Evolutionary conservation across 106 monocot genomes (phyloP), one percentile per base, ranked within the genome.

Genomic region (Alisma plantagoaquatica): DNA sequence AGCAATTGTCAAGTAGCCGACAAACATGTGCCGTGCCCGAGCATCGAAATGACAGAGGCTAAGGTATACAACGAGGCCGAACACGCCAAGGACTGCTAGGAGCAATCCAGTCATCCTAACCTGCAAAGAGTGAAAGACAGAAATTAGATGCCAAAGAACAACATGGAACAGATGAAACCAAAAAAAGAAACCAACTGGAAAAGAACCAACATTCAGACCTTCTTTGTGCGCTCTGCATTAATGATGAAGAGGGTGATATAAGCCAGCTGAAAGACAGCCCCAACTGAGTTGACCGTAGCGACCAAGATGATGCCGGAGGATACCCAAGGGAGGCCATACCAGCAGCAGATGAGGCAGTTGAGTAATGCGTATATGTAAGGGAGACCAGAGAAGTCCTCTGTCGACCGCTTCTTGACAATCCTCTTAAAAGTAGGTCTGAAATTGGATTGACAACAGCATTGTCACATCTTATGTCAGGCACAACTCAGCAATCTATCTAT

Each of bases 371-470:
- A 87, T 5, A 87, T 56, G 54, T 87, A 87, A 0, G 86, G 86
- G 33, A 87, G 50, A n/a, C 77, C 86, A 9, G 86, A 87, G 68
- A 87, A 98, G 47, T 85, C 81, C 74, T 98, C 89, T 18, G 98
- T 98, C 3, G 98, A 98, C 19, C 38, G 33, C 60, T 82, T 81
- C 20, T 69, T 58, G 2, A 77, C 43, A 43, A 98, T 98, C 60
- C 98, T 63, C 58, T 61, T 74, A 35, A 85, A 98, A 23, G 98
- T 98, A 21, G 89, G 90, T 56, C 86, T 87, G 60, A 5, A 46
- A 30, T 10, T 14, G n/a, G n/a, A n/a, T n/a, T n/a, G n/a, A n/a
- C n/a, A n/a, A n/a, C n/a, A n/a, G n/a, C n/a, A n/a, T 33, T 41
- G 29, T 2, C 0, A 67, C 23, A 48, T 10, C 10, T 38, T 7